Evolutionary conservation across 495 filamentous ascomycete species (phyloP).

Genomic region (Penicillium robsamsonii): DNA sequence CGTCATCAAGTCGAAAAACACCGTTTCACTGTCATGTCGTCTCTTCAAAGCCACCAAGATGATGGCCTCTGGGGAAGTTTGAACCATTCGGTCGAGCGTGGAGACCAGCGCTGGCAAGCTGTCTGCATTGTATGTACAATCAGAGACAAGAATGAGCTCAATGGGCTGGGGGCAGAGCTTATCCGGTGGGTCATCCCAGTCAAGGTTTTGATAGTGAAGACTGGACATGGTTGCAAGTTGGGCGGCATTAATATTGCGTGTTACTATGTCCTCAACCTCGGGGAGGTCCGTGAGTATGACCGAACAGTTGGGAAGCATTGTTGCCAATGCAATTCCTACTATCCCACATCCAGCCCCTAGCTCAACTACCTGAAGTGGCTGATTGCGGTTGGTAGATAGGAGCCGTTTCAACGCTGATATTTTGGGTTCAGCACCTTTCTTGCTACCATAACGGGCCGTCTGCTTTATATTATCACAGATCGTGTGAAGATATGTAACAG

Average conservation of each 20-base stretch:
- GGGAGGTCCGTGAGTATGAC: conserved; percentile 80
- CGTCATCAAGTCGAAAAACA: conserved; percentile 76
- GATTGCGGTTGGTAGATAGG: conserved; percentile 23
- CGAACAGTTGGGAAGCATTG: conserved; percentile 50
- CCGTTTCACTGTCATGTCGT: conserved; percentile 76
- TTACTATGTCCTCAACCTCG: conserved; percentile 67
- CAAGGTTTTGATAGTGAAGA: conserved; percentile 60
- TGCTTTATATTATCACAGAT: not conserved
- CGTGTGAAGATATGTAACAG: conserved; percentile 42
- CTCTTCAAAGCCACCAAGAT: conserved; percentile 79
- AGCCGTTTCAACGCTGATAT: conserved; percentile 29
- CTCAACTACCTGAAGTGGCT: conserved; percentile 62
- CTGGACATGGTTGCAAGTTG: conserved; percentile 35
- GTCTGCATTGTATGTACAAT: conserved; percentile 94
- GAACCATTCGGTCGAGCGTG: conserved; percentile 58
- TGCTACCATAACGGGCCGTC: conserved; percentile 15
- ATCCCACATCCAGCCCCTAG: conserved; percentile 83
- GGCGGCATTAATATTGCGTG: conserved; percentile 51
- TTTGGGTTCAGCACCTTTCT: conserved; percentile 13
- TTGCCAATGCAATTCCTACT: conserved; percentile 72
- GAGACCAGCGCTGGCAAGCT: conserved; percentile 71
- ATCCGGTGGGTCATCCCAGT: conserved; percentile 66
- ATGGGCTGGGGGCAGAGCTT: conserved; percentile 41
- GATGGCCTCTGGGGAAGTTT: conserved; percentile 48
- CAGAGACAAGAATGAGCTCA: conserved; percentile 78